Percentiles rank a stretch among this genome's conserved stretches.
Evolutionary conservation across 495 filamentous ascomycete genomes (phyloP).

Genomic region (Hypoxylon cercidicola): DNA sequence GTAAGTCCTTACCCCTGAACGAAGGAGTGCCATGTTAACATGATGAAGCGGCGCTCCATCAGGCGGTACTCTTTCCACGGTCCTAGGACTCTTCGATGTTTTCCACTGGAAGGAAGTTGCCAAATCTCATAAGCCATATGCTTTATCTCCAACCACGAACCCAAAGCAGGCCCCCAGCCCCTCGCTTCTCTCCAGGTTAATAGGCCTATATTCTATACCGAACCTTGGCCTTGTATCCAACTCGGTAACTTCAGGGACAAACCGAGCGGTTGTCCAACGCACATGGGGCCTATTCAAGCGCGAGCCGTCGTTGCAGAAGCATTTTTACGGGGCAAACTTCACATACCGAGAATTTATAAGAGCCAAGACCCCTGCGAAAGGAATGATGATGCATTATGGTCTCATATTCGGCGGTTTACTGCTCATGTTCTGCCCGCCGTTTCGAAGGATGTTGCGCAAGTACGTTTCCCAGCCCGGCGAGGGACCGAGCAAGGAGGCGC

Average conservation of each 20-base stretch:
- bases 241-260: constrained; percentile 65
- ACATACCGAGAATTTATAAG: constrained; percentile 74
- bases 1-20: constrained; percentile 48
- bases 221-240: constrained; percentile 75
- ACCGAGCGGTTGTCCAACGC: constrained; percentile 76
- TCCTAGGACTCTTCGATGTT: constrained; percentile 70
- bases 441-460: constrained; percentile 45
- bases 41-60: constrained; percentile 64
- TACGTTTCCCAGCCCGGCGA: constrained; percentile 72
- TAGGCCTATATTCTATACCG: constrained; percentile 70
- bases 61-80: constrained; percentile 77
- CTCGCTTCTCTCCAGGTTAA: constrained; percentile 56
- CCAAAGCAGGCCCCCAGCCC: constrained; percentile 54
- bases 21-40: constrained; percentile 4
- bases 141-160: constrained; percentile 70
- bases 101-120: constrained; percentile 67
- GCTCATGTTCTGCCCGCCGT: constrained; percentile 55
- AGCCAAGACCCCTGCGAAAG: constrained; percentile 68
- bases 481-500: constrained; percentile 69
- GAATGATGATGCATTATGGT: constrained; percentile 65
- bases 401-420: constrained; percentile 62
- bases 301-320: constrained; percentile 43
- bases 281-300: constrained; percentile 77
- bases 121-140: constrained; percentile 68
- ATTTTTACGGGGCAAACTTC: constrained; percentile 78